Conservation (phyloP, 2,329 filamentous ascomycete species). For the Botrytis byssoidea region DNA sequence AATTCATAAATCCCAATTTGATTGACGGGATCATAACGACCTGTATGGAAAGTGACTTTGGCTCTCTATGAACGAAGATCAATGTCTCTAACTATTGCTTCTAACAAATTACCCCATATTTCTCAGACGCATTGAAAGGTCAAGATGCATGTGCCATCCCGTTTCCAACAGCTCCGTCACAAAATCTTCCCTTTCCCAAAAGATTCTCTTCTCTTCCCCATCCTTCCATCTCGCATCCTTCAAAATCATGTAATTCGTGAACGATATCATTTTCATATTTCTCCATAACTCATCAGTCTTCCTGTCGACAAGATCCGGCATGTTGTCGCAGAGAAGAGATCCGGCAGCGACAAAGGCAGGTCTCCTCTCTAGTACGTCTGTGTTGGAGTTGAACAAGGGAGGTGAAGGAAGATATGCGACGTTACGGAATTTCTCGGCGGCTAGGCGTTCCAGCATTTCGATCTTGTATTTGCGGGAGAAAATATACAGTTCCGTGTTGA, state of each 20-base stretch:
- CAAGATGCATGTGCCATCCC: not conserved
- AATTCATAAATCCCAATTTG: not conserved
- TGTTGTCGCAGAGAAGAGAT: not conserved
- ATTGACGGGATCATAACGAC: not conserved
- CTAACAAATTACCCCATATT: not conserved
- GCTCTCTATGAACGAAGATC: not conserved
- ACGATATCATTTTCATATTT: not conserved
- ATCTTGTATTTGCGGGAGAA: not conserved
- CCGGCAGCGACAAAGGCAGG: not conserved
- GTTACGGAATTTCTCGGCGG: not conserved
- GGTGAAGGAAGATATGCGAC: not conserved
- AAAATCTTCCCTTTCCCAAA: not conserved
- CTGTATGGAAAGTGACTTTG: not conserved
- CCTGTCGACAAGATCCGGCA: not conserved
- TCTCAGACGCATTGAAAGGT: not conserved
- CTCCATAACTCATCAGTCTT: not conserved
- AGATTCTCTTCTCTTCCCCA: not conserved
- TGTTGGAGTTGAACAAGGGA: not conserved
- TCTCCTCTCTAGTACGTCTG: not conserved
- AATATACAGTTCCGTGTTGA: not conserved
- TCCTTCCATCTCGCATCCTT: not conserved
- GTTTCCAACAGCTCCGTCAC: not conserved
- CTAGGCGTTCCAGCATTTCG: not conserved
- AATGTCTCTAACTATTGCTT: not conserved
- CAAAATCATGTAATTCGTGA: not conserved